phyloP scores from a whole-genome alignment of 345 rosid species.

The Kandelia obovata region DNA sequence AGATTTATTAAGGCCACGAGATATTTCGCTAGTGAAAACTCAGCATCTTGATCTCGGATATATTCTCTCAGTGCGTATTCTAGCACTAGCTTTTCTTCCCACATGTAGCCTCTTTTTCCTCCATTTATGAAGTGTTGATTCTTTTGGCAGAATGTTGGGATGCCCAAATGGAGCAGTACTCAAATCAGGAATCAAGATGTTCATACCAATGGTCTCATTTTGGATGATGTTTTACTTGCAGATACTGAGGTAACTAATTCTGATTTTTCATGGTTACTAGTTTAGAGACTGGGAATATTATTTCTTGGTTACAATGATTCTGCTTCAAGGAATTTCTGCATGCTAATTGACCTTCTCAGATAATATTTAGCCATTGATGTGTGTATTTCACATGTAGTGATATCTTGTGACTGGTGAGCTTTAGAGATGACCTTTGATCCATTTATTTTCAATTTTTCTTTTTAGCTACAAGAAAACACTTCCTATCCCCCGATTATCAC shows the following conservation, averaged over 20 bases:
- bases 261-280: neutral
- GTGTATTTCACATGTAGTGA: no score
- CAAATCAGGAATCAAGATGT: conserved; percentile 85
- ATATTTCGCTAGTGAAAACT: conserved; percentile 92
- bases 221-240: conserved; percentile 72
- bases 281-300: neutral
- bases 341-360: no score
- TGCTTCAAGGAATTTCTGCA: no score
- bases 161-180: conserved; percentile 87
- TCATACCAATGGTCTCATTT: conserved; percentile 81
- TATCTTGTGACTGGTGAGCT: no score
- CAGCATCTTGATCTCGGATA: conserved; percentile 94
- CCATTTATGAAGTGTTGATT: conserved; percentile 13
- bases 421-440: no score
- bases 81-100: neutral
- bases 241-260: conserved; percentile 68
- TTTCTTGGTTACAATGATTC: no score
- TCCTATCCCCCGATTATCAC: no score
- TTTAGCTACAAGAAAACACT: no score
- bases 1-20: conserved; percentile 72
- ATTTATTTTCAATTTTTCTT: no score
- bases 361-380: no score
- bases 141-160: conserved; percentile 63
- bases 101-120: conserved; percentile 1
- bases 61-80: conserved; percentile 60